Conservation (phyloP, 2,329 filamentous ascomycete species). For the Fusarium bulbicola region DNA sequence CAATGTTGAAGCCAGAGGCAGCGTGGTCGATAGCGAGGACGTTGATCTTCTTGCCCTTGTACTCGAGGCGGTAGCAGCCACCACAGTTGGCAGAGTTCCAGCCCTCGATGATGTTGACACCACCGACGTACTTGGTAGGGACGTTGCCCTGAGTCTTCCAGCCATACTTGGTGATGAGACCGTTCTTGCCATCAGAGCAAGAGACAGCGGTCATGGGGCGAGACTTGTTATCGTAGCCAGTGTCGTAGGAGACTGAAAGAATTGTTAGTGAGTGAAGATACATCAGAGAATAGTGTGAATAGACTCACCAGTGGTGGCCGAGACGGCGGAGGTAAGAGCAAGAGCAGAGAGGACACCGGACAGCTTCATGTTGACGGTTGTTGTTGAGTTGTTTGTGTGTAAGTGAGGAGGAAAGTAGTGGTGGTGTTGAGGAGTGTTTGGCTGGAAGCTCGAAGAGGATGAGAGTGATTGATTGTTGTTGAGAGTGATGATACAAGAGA, state of each 20-base stretch:
- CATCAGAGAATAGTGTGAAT: background rate
- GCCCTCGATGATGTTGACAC: slow-evolving; percentile 58
- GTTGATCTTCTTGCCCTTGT: slow-evolving; percentile 60
- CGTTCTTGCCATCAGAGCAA: slow-evolving; percentile 75
- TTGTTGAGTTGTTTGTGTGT: slow-evolving; percentile 18
- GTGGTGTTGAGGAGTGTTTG: slow-evolving; percentile 19
- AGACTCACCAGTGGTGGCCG: slow-evolving; percentile 48
- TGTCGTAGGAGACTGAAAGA: slow-evolving; percentile 72
- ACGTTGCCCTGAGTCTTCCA: slow-evolving; percentile 65
- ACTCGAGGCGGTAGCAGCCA: slow-evolving; percentile 66
- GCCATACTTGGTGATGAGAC: slow-evolving; percentile 69
- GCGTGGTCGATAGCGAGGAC: slow-evolving; percentile 66
- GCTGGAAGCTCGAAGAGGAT: slow-evolving; percentile 20
- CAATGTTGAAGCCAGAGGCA: slow-evolving; percentile 63
- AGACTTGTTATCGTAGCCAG: slow-evolving; percentile 70
- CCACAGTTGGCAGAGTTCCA: slow-evolving; percentile 69
- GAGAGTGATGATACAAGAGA: slow-evolving; percentile 23
- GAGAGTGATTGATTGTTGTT: slow-evolving; percentile 21
- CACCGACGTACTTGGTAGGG: slow-evolving; percentile 64
- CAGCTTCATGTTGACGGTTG: slow-evolving; percentile 55
- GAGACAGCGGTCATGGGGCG: slow-evolving; percentile 66
- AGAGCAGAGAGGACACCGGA: slow-evolving; percentile 52
- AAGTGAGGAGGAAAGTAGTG: slow-evolving; percentile 4
- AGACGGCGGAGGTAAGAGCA: slow-evolving; percentile 48
- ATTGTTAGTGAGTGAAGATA: slow-evolving; percentile 17